A percentile compares a stretch with the other conserved stretches of the same genome.
phyloP scores from a whole-genome alignment of 805 yeast species.

The Spathaspora boniae region DNA sequence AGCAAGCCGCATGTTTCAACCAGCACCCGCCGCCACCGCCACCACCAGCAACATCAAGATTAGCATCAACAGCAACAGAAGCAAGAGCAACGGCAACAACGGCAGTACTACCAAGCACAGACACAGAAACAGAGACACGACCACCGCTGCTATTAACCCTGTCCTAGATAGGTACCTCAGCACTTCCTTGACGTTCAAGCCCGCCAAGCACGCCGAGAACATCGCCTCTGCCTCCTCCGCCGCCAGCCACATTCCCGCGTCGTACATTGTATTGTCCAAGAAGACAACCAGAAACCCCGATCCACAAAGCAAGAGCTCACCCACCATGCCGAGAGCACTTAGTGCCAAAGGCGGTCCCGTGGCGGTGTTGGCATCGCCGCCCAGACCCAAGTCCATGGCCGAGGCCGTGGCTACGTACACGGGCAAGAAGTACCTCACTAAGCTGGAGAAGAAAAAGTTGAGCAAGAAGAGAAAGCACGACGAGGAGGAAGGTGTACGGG shows the following conservation, averaged over 20 bases:
- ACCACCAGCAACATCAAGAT: too few species aligned
- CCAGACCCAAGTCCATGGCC: constrained; percentile 48
- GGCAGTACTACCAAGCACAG: neutral
- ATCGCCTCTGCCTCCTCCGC: constrained; percentile 16
- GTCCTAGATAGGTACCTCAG: constrained; percentile 58
- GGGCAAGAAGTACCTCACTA: constrained; percentile 16
- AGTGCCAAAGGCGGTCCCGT: too few species aligned
- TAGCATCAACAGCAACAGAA: too few species aligned
- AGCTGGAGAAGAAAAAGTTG: constrained; percentile 20
- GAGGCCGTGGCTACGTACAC: constrained; percentile 59
- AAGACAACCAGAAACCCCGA: constrained; percentile 3
- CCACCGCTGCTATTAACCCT: constrained; percentile 48
- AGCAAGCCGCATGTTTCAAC: too few species aligned
- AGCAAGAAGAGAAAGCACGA: constrained; percentile 19
- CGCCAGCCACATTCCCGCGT: constrained; percentile 4
- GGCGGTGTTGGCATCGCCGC: too few species aligned
- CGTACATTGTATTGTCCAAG: constrained; percentile 41
- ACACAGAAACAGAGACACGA: too few species aligned
- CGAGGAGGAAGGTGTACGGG: constrained; percentile 8
- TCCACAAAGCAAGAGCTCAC: neutral
- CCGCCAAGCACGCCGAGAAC: constrained; percentile 56
- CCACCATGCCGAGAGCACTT: too few species aligned
- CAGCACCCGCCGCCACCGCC: too few species aligned
- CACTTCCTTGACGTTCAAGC: constrained; percentile 60
- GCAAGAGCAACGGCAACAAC: too few species aligned